A percentile compares a stretch with the other conserved stretches of the same genome.
These are phyloP conservation scores for Alternaria sp. DNA, from an alignment of 2,329 filamentous ascomycete species.

Conservation along the genomic window DNA sequence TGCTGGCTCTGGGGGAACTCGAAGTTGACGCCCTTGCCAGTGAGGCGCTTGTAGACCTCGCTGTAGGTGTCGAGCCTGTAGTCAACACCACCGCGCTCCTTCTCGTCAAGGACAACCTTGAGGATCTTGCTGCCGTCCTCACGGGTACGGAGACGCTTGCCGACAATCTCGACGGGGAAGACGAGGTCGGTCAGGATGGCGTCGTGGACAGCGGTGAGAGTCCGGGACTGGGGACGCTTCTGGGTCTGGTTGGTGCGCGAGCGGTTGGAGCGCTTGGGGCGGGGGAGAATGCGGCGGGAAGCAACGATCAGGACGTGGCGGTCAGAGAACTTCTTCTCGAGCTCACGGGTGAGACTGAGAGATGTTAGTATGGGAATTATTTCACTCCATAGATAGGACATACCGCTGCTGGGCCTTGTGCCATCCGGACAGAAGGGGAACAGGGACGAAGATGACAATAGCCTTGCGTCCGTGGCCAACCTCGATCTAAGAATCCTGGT, in stretches of 20 bases:
- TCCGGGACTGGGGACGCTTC: slow-evolving; percentile 98
- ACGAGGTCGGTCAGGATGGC: slow-evolving; percentile 97
- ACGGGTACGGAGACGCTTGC: slow-evolving; percentile 98
- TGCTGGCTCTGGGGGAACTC: slow-evolving; percentile 92
- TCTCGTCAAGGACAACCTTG: slow-evolving; percentile 99
- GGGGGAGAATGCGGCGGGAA: slow-evolving; percentile 97
- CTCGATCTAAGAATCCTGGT: slow-evolving; percentile 84
- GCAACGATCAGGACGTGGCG: slow-evolving; percentile 99
- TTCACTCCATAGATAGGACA: slow-evolving; percentile 45
- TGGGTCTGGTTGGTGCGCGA: slow-evolving; percentile 96
- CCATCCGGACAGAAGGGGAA: slow-evolving; percentile 97
- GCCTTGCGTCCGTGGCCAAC: slow-evolving; percentile 99
- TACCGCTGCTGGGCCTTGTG: slow-evolving; percentile 99
- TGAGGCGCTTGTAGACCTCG: slow-evolving; percentile 98
- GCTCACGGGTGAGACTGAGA: slow-evolving; percentile 93
- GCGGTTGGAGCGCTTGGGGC: slow-evolving; percentile 97
- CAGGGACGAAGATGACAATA: slow-evolving; percentile 99
- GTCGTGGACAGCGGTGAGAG: slow-evolving; percentile 98
- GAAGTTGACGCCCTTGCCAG: slow-evolving; percentile 94
- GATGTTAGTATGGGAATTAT: slow-evolving; percentile 12
- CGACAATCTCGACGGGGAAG: slow-evolving; percentile 99
- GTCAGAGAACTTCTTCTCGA: slow-evolving; percentile 99
- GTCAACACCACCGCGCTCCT: slow-evolving; percentile 99
- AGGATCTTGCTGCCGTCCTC: slow-evolving; percentile 98
- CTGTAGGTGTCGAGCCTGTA: slow-evolving; percentile 99